phyloP scores from a whole-genome alignment of 257 asterid genomes.

The Avicennia marina region DNA sequence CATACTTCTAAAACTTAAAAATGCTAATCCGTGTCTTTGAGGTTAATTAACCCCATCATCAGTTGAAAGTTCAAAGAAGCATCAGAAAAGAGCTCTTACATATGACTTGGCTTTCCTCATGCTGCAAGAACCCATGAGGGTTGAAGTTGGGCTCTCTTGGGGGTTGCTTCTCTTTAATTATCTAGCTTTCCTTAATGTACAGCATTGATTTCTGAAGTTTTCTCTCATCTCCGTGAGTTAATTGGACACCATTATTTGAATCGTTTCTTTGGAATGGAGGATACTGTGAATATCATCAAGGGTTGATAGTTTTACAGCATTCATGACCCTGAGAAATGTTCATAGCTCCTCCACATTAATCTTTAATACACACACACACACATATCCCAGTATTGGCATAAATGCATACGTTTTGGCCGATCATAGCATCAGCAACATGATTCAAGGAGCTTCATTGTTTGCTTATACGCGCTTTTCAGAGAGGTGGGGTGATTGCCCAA shows the following conservation, averaged over 20 bases:
- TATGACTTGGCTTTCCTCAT: conserved; percentile 9
- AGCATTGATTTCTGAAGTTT: conserved; percentile 90
- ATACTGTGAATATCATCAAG: no score
- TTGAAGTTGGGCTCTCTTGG: conserved; percentile 5
- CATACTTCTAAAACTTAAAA: no score
- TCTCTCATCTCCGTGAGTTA: conserved; percentile 74
- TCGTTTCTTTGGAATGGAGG: conserved; percentile 15
- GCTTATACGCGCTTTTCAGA: no score
- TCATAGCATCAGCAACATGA: no score
- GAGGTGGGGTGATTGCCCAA: no score
- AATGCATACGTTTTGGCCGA: no score
- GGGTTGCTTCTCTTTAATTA: conserved; percentile 13
- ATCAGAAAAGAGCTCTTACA: background rate
- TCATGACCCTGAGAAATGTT: no score
- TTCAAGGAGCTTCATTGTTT: no score
- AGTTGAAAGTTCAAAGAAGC: background rate
- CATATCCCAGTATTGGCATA: no score
- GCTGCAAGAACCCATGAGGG: background rate
- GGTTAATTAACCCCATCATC: background rate
- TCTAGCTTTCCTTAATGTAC: conserved; percentile 16
- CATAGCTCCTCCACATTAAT: no score
- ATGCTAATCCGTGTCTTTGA: background rate
- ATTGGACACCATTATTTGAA: background rate
- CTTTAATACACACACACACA: no score
- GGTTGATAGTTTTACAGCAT: no score